A percentile compares a stretch with the other conserved stretches of the same genome.
phyloP scores from a whole-genome alignment of 2,329 filamentous ascomycete genomes.

The Curvularia spicifera region DNA sequence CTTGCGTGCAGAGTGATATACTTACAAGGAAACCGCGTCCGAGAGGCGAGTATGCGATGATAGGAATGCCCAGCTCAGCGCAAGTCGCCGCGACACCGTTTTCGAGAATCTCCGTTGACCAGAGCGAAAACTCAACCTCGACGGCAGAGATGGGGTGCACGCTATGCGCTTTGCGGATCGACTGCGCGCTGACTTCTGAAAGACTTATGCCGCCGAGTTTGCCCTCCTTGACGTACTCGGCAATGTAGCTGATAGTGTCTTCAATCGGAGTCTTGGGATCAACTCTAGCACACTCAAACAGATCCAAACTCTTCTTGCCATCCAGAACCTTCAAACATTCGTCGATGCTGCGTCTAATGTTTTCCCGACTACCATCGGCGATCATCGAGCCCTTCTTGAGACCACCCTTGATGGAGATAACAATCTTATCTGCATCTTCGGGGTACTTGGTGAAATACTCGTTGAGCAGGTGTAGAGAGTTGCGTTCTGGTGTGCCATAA shows the following conservation, averaged over 20 bases:
- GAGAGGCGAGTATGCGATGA: constrained; percentile 74
- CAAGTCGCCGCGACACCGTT: constrained; percentile 65
- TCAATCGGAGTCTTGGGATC: constrained; percentile 55
- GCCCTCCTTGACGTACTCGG: constrained; percentile 48
- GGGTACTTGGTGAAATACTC: constrained; percentile 61
- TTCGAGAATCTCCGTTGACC: constrained; percentile 61
- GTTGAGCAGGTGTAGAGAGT: constrained; percentile 57
- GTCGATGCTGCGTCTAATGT: constrained; percentile 54
- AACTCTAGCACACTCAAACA: constrained; percentile 57
- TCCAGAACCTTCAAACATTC: constrained; percentile 54
- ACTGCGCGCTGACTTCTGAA: constrained; percentile 54
- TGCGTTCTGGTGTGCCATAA: constrained; percentile 56
- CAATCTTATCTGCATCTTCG: constrained; percentile 58
- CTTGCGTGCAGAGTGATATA: not conserved
- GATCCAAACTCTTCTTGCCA: constrained; percentile 56
- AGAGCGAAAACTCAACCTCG: constrained; percentile 67
- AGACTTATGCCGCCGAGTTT: constrained; percentile 57
- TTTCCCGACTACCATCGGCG: constrained; percentile 52
- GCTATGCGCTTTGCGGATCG: constrained; percentile 57
- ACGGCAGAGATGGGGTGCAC: constrained; percentile 64
- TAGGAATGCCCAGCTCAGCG: constrained; percentile 68
- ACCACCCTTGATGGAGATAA: constrained; percentile 60
- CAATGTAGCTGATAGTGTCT: constrained; percentile 53
- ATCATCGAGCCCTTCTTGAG: constrained; percentile 41
- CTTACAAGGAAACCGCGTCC: constrained; percentile 63